Evolutionary conservation across 129 eudicot species (phyloP).

Genomic region (Sambucus nigra): DNA sequence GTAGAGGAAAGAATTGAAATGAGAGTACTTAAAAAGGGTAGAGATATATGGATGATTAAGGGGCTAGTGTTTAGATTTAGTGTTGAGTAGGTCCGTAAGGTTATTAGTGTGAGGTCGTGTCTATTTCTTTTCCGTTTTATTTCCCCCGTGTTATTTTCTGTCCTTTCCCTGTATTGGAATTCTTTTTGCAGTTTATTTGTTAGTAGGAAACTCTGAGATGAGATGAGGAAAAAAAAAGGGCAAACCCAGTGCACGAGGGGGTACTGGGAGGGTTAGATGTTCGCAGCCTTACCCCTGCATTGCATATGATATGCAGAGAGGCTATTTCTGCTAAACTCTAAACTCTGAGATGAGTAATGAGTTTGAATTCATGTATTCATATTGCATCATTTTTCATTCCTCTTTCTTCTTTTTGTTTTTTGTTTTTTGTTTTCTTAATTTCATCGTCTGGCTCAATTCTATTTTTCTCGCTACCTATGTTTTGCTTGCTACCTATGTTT

Average conservation of each 20-base stretch:
- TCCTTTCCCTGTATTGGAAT: constrained; percentile 28
- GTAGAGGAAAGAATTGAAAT: constrained; percentile 18
- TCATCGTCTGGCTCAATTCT: too few relatives aligned
- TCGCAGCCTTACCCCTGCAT: too few relatives aligned
- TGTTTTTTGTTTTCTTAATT: too few relatives aligned
- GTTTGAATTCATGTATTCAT: neutral
- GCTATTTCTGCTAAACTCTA: too few relatives aligned
- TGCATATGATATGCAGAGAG: too few relatives aligned
- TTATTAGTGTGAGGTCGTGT: constrained; percentile 23
- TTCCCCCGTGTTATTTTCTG: neutral
- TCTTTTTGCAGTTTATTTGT: constrained; percentile 60
- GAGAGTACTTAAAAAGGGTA: constrained; percentile 9
- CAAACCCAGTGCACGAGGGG: too few relatives aligned
- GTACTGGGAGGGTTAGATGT: too few relatives aligned
- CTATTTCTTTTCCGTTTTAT: constrained; percentile 11
- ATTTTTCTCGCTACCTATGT: too few relatives aligned
- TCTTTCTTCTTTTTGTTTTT: too few relatives aligned
- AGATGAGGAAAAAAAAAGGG: too few relatives aligned
- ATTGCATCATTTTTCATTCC: too few relatives aligned
- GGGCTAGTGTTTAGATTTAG: constrained; percentile 25
- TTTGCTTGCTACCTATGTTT: too few relatives aligned
- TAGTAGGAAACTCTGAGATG: constrained; percentile 15
- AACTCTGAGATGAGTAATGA: constrained; percentile 7
- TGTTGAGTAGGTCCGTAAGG: constrained; percentile 20
- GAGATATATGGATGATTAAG: constrained; percentile 8